Conservation (phyloP, 352 stramenopile genomes). For the Nothophytophthora sp. region DNA sequence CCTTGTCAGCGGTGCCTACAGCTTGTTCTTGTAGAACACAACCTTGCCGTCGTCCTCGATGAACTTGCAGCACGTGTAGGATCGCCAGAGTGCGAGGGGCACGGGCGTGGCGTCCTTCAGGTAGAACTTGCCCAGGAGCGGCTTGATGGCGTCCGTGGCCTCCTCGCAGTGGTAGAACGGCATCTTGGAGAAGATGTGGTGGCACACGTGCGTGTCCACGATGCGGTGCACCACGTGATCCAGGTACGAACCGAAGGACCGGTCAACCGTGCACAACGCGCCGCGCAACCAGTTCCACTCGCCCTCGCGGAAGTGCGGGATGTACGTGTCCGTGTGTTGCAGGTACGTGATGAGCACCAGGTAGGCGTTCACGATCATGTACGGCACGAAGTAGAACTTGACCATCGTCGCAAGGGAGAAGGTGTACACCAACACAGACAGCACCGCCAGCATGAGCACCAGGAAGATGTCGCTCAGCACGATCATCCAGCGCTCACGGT, state of each 20-base stretch:
- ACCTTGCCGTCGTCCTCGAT: constrained; percentile 92
- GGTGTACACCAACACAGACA: constrained; percentile 58
- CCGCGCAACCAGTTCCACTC: constrained; percentile 98
- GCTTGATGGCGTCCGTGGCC: constrained; percentile 94
- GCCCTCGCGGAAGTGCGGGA: constrained; percentile 95
- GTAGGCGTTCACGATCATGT: constrained; percentile 96
- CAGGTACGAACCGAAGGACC: constrained; percentile 95
- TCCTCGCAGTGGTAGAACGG: constrained; percentile 98
- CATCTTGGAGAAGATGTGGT: constrained; percentile 99
- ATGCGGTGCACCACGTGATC: constrained; percentile 98
- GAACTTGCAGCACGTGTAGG: constrained; percentile 94
- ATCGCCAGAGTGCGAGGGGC: constrained; percentile 90
- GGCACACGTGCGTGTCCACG: constrained; percentile 96
- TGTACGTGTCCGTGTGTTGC: constrained; percentile 98
- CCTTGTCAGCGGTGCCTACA: too few relatives aligned
- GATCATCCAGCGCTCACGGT: constrained; percentile 93
- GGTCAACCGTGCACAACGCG: constrained; percentile 97
- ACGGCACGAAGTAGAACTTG: constrained; percentile 96
- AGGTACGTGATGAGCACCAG: constrained; percentile 98
- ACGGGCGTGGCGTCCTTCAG: constrained; percentile 93
- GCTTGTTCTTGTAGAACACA: constrained; percentile 89
- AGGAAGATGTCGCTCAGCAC: constrained; percentile 91
- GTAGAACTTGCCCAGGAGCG: constrained; percentile 95
- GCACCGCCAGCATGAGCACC: constrained; percentile 59
- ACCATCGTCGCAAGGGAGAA: constrained; percentile 85